Base-by-base conservation (phyloP, 2,329 filamentous ascomycete species). In the Neospermospora avenae region DNA sequence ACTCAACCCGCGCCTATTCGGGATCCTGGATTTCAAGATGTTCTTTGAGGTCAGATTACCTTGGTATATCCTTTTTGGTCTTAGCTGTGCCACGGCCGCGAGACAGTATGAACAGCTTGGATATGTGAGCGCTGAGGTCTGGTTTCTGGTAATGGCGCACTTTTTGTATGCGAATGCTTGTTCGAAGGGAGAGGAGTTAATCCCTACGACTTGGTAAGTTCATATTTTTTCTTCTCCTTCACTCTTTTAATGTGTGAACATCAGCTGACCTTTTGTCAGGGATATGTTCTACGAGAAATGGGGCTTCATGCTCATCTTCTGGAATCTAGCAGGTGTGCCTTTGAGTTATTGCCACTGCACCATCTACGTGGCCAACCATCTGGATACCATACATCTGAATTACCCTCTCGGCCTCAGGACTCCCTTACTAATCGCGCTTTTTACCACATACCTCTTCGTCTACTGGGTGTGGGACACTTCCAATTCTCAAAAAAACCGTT, bases 211-310 rank as follows among this genome's bases (percentile, higher is more conserved):
- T 53, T 96, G 92, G 63, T 67, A 48, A 39, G 61, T 60, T 18
- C 56, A 24, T 31, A 28, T 8, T 34, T 2, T n/a, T 34, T 31
- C 37, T 41, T 5, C 28, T 31, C 28, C 6, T 10, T 5, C 28
- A 61, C 41, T 28, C n/a, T n/a, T n/a, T n/a, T n/a, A n/a, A n/a
- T n/a, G n/a, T n/a, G n/a, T n/a, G n/a, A 11, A 35, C 35, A 8
- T 1, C 13, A 10, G 28, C 46, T 62, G 39, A 63, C 37, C 4
- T 31, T 2, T 5, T 18, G 7, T 8, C n/a, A 85, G 83, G 88
- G 92, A 96, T 71, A 96, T 96, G 88, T 96, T 96, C 80, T 93
- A 91, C 70, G 92, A 96, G 81, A 96, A 96, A 78, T 93, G 90
- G 85, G 92, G 92, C 55, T 96, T 96, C 80, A 96, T 96, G 92